These are phyloP conservation scores for Alternaria ethzedia DNA, from an alignment of 2,329 filamentous ascomycete genomes.

Conservation along the genomic window DNA sequence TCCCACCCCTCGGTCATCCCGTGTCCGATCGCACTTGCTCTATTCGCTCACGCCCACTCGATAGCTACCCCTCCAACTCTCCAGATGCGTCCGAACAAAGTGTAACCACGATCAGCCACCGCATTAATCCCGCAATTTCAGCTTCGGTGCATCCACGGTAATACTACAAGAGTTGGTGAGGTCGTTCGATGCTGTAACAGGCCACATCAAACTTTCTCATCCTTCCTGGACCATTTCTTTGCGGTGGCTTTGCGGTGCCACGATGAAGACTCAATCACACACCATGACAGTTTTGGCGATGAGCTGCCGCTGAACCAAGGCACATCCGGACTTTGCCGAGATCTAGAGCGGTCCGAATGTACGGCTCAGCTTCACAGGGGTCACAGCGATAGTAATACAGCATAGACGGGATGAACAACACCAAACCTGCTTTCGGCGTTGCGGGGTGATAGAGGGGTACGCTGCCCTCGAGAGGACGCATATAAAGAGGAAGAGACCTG, in stretches of 20 bases:
- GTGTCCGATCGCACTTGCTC: neutral
- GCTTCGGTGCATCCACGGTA: neutral
- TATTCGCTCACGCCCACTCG: neutral
- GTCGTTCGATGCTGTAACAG: neutral
- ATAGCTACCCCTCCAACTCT: neutral
- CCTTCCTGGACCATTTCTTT: neutral
- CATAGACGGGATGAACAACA: neutral
- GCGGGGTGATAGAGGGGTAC: slow-evolving; percentile 7
- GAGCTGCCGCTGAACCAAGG: neutral
- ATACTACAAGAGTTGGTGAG: neutral
- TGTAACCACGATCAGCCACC: neutral
- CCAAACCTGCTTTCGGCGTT: slow-evolving; percentile 4
- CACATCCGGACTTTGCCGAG: neutral
- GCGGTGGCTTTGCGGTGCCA: neutral
- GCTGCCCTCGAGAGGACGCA: neutral
- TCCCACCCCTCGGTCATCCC: neutral
- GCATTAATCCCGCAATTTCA: neutral
- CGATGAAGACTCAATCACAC: neutral
- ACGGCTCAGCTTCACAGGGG: slow-evolving; percentile 7
- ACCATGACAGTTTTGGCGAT: neutral
- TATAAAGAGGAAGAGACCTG: neutral
- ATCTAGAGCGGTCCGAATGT: slow-evolving; percentile 6
- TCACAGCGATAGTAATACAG: neutral
- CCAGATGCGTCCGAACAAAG: neutral
- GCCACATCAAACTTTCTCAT: neutral